Conservation (phyloP, 2,329 filamentous ascomycete genomes). For the Fusarium staphyleae region DNA sequence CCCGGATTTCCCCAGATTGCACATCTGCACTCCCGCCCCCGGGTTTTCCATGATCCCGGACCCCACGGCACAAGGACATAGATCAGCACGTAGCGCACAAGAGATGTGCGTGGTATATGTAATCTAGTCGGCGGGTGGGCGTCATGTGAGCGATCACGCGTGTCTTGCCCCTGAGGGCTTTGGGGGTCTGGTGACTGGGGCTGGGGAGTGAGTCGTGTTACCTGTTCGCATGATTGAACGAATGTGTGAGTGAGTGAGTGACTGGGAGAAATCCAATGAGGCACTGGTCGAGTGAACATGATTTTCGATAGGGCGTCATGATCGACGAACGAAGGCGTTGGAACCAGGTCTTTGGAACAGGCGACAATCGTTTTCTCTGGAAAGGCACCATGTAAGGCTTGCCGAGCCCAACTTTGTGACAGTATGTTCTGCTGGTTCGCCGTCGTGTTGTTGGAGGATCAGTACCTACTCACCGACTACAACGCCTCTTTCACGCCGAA, state of each 20-base stretch:
- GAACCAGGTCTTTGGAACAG: background rate
- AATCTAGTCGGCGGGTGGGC: too few species aligned
- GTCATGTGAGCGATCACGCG: conserved; percentile 34
- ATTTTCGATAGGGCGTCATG: too few species aligned
- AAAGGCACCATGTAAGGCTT: background rate
- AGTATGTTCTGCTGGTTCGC: background rate
- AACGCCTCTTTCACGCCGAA: background rate
- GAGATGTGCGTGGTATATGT: too few species aligned
- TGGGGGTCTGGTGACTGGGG: background rate
- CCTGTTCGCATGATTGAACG: conserved; percentile 2
- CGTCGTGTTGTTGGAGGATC: background rate
- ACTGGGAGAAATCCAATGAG: background rate
- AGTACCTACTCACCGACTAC: background rate
- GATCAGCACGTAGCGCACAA: too few species aligned
- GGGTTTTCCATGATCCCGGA: background rate
- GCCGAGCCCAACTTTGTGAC: background rate
- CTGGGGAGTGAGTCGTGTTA: conserved; percentile 1
- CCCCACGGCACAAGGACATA: too few species aligned
- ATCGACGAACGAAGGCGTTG: too few species aligned
- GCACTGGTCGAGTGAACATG: too few species aligned
- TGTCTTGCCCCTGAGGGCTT: background rate
- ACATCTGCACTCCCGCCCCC: conserved; percentile 10
- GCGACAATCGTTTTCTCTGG: background rate
- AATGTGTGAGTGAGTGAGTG: background rate
- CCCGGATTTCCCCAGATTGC: conserved; percentile 27